These are phyloP conservation scores for Petasospora fabianii DNA, from an alignment of 1,139 yeast species.

Conservation along the genomic window DNA sequence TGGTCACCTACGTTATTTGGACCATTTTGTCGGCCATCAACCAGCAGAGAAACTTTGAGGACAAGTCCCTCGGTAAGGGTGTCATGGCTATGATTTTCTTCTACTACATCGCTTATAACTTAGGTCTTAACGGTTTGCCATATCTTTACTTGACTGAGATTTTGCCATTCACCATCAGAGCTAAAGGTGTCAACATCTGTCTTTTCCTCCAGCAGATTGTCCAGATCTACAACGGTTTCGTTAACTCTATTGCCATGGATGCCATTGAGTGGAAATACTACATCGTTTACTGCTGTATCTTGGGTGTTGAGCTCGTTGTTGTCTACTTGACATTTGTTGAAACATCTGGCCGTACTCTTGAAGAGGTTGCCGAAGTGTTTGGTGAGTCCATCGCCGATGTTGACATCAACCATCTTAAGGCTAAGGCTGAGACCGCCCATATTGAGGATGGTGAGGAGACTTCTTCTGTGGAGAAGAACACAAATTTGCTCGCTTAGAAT, in stretches of 20 bases:
- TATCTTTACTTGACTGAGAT: constrained; percentile 37
- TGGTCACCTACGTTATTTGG: constrained; percentile 33
- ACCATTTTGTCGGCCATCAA: constrained; percentile 34
- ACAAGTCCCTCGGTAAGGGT: constrained; percentile 32
- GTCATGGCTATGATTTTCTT: constrained; percentile 38
- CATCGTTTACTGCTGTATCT: constrained; percentile 45
- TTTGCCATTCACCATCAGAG: constrained; percentile 36
- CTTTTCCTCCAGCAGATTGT: constrained; percentile 32
- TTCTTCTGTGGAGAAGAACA: constrained; percentile 12
- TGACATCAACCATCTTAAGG: constrained; percentile 13
- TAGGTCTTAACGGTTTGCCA: constrained; percentile 33
- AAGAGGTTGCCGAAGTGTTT: constrained; percentile 42
- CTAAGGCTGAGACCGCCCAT: constrained; percentile 16
- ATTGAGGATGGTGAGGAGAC: constrained; percentile 14
- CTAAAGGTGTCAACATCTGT: constrained; percentile 33
- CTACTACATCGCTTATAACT: constrained; percentile 33
- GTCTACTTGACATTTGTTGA: constrained; percentile 45
- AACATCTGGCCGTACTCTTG: constrained; percentile 50
- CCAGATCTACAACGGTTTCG: constrained; percentile 43
- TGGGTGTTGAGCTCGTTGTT: constrained; percentile 37
- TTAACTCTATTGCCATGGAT: constrained; percentile 59
- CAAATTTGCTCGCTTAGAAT: constrained; percentile 13
- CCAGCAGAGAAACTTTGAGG: constrained; percentile 29
- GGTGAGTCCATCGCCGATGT: constrained; percentile 19
- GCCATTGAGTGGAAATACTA: constrained; percentile 59